These are phyloP conservation scores for Xylaria acuta DNA, from an alignment of 495 filamentous ascomycete genomes.

Conservation along the genomic window DNA sequence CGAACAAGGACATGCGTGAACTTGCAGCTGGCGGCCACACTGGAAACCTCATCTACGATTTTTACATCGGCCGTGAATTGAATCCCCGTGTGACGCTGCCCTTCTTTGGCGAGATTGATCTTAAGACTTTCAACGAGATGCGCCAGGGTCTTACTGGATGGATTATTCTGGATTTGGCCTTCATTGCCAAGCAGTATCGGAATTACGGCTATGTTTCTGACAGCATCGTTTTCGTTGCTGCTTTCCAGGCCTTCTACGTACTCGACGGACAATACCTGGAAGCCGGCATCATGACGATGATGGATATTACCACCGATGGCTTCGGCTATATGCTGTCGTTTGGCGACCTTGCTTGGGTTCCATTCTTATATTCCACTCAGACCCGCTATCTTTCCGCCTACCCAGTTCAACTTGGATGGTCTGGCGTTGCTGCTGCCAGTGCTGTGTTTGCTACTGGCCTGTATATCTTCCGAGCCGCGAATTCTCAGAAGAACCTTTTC, in stretches of 20 bases:
- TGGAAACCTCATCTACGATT: constrained; percentile 92
- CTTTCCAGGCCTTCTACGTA: constrained; percentile 83
- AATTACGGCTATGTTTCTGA: constrained; percentile 83
- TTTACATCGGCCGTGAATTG: constrained; percentile 95
- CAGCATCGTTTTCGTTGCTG: constrained; percentile 80
- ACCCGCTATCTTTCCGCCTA: constrained; percentile 86
- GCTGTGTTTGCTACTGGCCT: constrained; percentile 74
- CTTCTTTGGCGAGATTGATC: constrained; percentile 81
- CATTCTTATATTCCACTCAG: constrained; percentile 87
- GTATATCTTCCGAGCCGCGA: constrained; percentile 87
- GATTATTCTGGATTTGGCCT: constrained; percentile 85
- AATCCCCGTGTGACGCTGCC: constrained; percentile 87
- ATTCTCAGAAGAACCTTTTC: constrained; percentile 95
- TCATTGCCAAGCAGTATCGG: constrained; percentile 86
- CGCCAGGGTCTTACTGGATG: constrained; percentile 90
- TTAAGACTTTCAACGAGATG: constrained; percentile 90
- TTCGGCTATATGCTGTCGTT: constrained; percentile 98
- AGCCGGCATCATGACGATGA: constrained; percentile 89
- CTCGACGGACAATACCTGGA: constrained; percentile 91
- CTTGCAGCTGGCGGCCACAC: constrained; percentile 81
- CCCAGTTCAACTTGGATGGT: constrained; percentile 74
- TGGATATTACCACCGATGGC: constrained; percentile 93
- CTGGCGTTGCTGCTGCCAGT: constrained; percentile 66
- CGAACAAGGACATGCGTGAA: constrained; percentile 69
- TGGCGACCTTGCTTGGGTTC: constrained; percentile 92